Base-by-base conservation (phyloP, 805 yeast genomes). In the Wickerhamia fluorescens region DNA sequence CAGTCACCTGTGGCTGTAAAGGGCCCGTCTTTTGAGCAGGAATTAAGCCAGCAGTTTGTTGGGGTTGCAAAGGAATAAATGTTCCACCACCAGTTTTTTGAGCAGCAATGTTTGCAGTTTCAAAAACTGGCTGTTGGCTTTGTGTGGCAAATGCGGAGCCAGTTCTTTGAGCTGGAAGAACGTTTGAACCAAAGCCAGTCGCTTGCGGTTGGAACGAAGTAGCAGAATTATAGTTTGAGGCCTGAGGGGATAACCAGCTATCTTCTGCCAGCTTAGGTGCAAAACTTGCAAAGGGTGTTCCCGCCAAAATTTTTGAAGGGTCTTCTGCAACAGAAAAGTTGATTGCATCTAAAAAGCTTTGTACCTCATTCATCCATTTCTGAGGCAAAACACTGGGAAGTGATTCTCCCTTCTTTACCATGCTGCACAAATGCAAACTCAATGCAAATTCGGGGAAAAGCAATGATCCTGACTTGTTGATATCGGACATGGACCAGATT, bases 401-500 rank as follows among this genome's bases (percentile, higher is more conserved):
- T 6, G 78, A 62, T 41, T 83, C 87, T 20, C 95, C 95, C 43
- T 73, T 75, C 42, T 84, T 66, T 0, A 80, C 81, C 46, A 75
- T 57, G 42, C 83, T 81, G 50, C 95, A 87, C 42, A 89, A 66
- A 53, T 87, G 89, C 66, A 89, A 75, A 11, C 95, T 87, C 40
- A 89, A 65, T 10, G 94, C 94, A 65, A 89, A 89, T 54, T 89
- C 96, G 2, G 97, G 97, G 50, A 88, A 89, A 43, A 89, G 58
- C 36, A 89, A 70, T 31, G 75, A 69, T 2, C 97, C 97, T 6
- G 92, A 78, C 45, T 75, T 80, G 43, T 78, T 82, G 2, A 94
- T 79, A 49, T 89, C 97, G n/a, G 94, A 73, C 34, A 89, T 62
- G 14, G 81, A 77, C 97, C 97, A 89, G 36, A 89, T 81, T 43